Percentiles rank a stretch among this genome's conserved stretches.
phyloP scores from a whole-genome alignment of 2,329 filamentous ascomycete species.

The Apiospora aurea region DNA sequence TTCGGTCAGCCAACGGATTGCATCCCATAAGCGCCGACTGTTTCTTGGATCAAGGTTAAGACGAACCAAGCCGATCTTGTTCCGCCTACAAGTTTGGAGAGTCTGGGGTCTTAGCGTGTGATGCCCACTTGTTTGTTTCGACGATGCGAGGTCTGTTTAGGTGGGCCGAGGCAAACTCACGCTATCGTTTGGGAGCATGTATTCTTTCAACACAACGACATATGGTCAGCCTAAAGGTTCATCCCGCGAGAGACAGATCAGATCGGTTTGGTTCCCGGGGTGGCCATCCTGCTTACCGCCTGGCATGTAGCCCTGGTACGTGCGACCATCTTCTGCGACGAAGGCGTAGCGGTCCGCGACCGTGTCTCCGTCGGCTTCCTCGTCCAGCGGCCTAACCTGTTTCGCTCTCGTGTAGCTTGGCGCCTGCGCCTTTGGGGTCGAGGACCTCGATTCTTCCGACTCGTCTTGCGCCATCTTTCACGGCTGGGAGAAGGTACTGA shows the following conservation, averaged over 20 bases:
- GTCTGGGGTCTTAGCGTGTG: slow-evolving; percentile 16
- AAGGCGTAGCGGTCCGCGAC: slow-evolving; percentile 9
- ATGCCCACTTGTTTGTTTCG: neutral
- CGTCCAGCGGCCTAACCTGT: slow-evolving; percentile 12
- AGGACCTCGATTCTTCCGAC: neutral
- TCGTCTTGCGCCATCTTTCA: neutral
- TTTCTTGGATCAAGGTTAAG: neutral
- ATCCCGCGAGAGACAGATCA: too few relatives aligned
- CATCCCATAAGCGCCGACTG: neutral
- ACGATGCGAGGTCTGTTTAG: neutral
- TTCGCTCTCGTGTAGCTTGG: slow-evolving; percentile 17
- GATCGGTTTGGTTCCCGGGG: neutral
- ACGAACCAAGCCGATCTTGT: slow-evolving; percentile 9
- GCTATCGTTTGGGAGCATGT: slow-evolving; percentile 22
- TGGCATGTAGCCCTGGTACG: slow-evolving; percentile 18
- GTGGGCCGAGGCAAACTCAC: slow-evolving; percentile 8
- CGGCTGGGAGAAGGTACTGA: too few relatives aligned
- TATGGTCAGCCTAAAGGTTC: neutral
- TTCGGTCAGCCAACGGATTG: neutral
- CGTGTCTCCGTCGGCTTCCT: neutral
- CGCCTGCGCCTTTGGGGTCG: neutral
- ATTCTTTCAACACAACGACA: neutral
- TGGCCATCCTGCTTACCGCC: neutral
- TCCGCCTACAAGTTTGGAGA: slow-evolving; percentile 1
- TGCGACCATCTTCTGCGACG: neutral